Evolutionary conservation across 495 filamentous ascomycete genomes (phyloP).

Genomic region (Aspergillus avenaceus): DNA sequence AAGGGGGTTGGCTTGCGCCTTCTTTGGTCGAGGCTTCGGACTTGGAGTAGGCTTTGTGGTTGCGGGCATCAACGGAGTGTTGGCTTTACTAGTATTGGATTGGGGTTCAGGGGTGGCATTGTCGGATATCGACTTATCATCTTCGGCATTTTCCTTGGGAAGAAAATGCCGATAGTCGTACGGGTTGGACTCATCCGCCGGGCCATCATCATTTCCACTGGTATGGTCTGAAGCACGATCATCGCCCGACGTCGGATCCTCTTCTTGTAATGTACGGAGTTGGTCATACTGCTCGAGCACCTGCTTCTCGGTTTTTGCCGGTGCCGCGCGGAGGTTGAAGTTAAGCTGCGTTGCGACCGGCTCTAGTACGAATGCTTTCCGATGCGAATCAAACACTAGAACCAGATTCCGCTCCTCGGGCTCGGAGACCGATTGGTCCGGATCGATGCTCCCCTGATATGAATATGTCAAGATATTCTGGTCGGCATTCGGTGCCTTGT

Average conservation of each 20-base stretch:
- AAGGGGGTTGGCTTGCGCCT: conserved; percentile 32
- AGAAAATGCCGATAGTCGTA: conserved; percentile 60
- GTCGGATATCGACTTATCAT: conserved; percentile 31
- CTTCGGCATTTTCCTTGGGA: conserved; percentile 31
- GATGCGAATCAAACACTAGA: conserved; percentile 49
- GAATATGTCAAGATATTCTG: conserved; percentile 38
- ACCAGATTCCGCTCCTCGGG: conserved; percentile 38
- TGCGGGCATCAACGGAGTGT: conserved; percentile 27
- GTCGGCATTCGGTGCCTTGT: conserved; percentile 42
- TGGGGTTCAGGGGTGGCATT: conserved; percentile 37
- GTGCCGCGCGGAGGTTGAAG: conserved; percentile 54
- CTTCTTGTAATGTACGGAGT: conserved; percentile 38
- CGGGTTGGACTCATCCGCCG: conserved; percentile 50
- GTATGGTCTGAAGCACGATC: conserved; percentile 36
- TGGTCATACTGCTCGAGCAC: conserved; percentile 44
- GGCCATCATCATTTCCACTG: conserved; percentile 39
- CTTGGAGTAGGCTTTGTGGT: conserved; percentile 26
- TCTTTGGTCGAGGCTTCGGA: conserved; percentile 28
- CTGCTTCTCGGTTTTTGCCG: conserved; percentile 42
- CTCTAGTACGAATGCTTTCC: conserved; percentile 49
- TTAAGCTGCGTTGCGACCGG: conserved; percentile 47
- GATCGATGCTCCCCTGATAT: conserved; percentile 49
- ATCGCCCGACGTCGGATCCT: conserved; percentile 35
- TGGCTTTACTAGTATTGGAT: conserved; percentile 26
- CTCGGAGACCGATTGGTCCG: conserved; percentile 19